A percentile compares a stretch with the other conserved stretches of the same genome.
These are phyloP conservation scores for Trichaptum fuscoviolaceum DNA, from an alignment of 768 basidiomycete species.

Conservation along the genomic window DNA sequence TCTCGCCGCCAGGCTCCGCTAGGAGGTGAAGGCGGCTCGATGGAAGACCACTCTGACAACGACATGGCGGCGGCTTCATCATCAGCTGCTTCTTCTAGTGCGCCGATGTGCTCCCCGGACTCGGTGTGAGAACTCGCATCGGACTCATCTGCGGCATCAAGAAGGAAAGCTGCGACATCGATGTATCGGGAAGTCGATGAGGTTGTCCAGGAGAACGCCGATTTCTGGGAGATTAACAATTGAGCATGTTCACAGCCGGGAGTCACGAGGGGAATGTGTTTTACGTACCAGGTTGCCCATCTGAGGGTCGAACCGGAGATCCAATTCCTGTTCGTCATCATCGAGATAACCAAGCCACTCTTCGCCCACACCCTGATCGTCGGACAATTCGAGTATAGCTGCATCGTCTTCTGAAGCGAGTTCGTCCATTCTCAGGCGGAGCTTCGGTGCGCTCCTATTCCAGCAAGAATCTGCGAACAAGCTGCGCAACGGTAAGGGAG, in stretches of 20 bases:
- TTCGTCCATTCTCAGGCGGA: background rate
- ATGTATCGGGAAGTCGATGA: conserved; percentile 31
- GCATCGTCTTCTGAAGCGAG: background rate
- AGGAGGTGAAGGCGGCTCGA: background rate
- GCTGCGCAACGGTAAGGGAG: background rate
- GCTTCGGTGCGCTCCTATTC: background rate
- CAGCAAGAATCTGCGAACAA: background rate
- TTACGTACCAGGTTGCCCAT: background rate
- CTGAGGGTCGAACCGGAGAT: background rate
- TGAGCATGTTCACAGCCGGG: background rate
- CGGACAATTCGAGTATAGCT: background rate
- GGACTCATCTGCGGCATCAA: background rate
- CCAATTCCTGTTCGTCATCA: background rate
- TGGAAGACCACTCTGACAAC: background rate
- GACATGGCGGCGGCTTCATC: background rate
- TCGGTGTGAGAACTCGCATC: background rate
- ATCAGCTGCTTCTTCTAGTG: background rate
- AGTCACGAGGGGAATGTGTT: background rate
- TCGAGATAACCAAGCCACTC: background rate
- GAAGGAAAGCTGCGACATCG: conserved; percentile 17
- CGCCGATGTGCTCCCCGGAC: background rate
- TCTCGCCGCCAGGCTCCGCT: background rate
- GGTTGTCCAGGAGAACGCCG: conserved; percentile 31
- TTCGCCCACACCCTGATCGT: background rate
- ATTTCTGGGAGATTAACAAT: conserved; percentile 18